phyloP scores from a whole-genome alignment of 768 basidiomycete species.

The Boletus fagicola region DNA sequence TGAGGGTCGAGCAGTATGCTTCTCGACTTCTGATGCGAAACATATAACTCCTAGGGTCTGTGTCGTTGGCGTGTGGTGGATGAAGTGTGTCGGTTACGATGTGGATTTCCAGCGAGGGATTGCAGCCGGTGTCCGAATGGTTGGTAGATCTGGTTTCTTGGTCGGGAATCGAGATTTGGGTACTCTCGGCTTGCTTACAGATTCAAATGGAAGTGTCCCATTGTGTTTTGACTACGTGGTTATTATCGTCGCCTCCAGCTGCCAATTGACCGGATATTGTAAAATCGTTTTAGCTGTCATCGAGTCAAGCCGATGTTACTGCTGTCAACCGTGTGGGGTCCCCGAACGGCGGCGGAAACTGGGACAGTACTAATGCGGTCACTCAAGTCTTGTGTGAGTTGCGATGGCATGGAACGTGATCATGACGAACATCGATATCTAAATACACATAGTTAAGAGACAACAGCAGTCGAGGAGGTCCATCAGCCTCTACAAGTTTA shows the following conservation, averaged over 20 bases:
- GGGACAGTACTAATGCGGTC: background rate
- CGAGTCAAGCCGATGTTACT: background rate
- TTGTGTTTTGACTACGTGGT: background rate
- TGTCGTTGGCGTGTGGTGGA: too few relatives aligned
- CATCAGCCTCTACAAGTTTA: slow-evolving; percentile 12
- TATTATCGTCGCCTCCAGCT: background rate
- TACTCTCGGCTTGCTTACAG: background rate
- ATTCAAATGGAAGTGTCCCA: too few relatives aligned
- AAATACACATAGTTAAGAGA: slow-evolving; percentile 29
- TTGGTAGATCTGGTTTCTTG: background rate
- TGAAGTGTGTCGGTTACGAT: background rate
- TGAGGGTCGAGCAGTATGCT: slow-evolving; percentile 3
- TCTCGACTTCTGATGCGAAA: background rate
- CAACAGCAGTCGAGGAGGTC: background rate
- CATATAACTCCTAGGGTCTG: background rate
- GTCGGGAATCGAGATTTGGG: too few relatives aligned
- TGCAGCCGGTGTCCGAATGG: too few relatives aligned
- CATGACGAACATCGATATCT: slow-evolving; percentile 4
- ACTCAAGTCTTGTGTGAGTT: background rate
- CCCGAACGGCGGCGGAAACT: too few relatives aligned
- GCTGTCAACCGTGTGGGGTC: too few relatives aligned
- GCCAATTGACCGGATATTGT: background rate
- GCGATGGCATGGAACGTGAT: slow-evolving; percentile 3
- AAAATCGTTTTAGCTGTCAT: background rate
- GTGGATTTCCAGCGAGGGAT: slow-evolving; percentile 3